A percentile compares a stretch with the other conserved stretches of the same genome.
Conservation (phyloP, 345 rosid species). For the Ceriops tagal region DNA sequence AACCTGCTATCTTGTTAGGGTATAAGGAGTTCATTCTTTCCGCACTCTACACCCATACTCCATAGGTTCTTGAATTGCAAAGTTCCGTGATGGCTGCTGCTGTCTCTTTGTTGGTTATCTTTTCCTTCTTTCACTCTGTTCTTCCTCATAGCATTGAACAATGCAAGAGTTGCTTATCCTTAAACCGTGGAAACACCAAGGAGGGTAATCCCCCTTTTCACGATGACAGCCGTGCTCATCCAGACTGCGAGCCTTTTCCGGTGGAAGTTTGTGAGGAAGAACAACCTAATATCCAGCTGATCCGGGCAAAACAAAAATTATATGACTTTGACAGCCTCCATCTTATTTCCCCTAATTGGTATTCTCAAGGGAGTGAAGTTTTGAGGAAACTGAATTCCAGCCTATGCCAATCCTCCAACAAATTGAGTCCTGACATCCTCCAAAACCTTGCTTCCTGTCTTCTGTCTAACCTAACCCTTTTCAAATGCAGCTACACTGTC, state of each 20-base stretch:
- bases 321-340: constrained; percentile 25
- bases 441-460: constrained; percentile 12
- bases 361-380: constrained; percentile 14
- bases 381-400: background rate
- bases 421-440: constrained; percentile 19
- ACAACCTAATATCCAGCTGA: constrained; percentile 21
- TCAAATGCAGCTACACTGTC: constrained; percentile 16
- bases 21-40: background rate
- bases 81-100: background rate
- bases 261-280: constrained; percentile 15
- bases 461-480: background rate
- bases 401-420: constrained; percentile 23
- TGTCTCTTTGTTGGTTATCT: background rate
- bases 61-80: background rate
- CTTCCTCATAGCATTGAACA: background rate
- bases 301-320: constrained; percentile 11
- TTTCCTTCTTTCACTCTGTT: constrained; percentile 2
- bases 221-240: background rate
- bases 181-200: constrained; percentile 25
- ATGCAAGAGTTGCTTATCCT: background rate
- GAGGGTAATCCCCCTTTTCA: constrained; percentile 22
- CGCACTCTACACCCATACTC: background rate
- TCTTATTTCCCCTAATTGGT: constrained; percentile 18
- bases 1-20: background rate
- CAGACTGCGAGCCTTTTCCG: constrained; percentile 20